Percentiles rank a stretch among this genome's conserved stretches.
These are phyloP conservation scores for Vigna trinervia DNA, from an alignment of 306 rosid genomes.

Conservation along the genomic window DNA sequence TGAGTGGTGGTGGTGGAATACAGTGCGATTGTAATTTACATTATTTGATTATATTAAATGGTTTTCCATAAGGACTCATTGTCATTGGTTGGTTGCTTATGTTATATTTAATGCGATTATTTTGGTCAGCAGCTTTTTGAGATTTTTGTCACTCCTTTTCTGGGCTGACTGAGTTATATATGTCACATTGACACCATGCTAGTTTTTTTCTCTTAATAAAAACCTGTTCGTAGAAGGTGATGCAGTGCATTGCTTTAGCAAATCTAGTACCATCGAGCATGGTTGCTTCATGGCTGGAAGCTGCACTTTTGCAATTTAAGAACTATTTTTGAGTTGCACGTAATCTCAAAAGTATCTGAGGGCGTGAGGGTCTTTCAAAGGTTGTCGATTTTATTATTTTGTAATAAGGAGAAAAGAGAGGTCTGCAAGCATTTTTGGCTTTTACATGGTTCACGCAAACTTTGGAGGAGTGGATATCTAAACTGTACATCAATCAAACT, in stretches of 20 bases:
- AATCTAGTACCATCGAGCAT: not conserved
- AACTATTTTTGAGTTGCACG: not conserved
- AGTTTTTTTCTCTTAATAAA: not conserved
- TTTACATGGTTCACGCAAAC: not conserved
- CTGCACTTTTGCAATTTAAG: not conserved
- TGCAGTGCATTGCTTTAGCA: not conserved
- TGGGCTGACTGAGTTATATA: not conserved
- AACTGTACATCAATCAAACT: not conserved
- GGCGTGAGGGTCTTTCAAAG: not conserved
- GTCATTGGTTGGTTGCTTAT: constrained; percentile 10
- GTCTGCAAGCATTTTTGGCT: not conserved
- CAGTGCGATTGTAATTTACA: constrained; percentile 65
- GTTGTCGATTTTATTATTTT: not conserved
- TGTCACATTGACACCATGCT: not conserved
- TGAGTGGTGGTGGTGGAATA: constrained; percentile 61
- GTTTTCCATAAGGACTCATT: constrained; percentile 44
- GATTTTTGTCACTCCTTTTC: constrained; percentile 1
- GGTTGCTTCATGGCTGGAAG: constrained; percentile 2
- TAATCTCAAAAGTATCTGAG: not conserved
- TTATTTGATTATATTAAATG: constrained; percentile 53
- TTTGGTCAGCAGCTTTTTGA: constrained; percentile 3
- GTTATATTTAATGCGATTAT: not conserved
- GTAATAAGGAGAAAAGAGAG: not conserved
- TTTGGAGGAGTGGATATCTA: not conserved
- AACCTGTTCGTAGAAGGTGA: not conserved